phyloP scores from a whole-genome alignment of 176 grass and related monocot species.

The Echinochloa phyllopogon region DNA sequence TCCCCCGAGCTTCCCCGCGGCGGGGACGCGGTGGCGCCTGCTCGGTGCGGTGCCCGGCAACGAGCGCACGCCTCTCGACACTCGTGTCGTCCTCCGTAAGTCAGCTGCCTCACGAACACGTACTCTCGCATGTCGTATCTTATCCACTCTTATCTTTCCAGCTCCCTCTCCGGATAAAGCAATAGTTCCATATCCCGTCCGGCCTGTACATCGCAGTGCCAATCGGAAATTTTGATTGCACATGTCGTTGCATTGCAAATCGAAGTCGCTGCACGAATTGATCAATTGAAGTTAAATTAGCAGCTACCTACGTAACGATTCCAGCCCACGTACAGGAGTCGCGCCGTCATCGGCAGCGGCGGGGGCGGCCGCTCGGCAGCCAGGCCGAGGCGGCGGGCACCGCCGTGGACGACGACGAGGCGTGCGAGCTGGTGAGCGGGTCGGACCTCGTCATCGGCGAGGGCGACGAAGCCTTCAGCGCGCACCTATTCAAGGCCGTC shows the following conservation, averaged over 20 bases:
- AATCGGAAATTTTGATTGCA: neutral
- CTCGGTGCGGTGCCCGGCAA: neutral
- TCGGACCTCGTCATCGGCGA: slow-evolving; percentile 78
- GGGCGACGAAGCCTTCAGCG: slow-evolving; percentile 59
- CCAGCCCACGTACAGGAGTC: slow-evolving; percentile 62
- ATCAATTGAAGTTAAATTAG: too few species aligned
- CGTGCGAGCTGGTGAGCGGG: slow-evolving; percentile 89
- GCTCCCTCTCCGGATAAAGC: too few species aligned
- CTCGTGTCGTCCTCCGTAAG: slow-evolving; percentile 35
- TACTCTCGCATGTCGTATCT: neutral
- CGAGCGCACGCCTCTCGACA: neutral
- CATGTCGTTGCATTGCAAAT: neutral
- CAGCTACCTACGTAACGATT: slow-evolving; percentile 46
- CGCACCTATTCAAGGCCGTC: slow-evolving; percentile 79
- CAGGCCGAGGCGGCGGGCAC: slow-evolving; percentile 49
- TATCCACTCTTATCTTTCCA: slow-evolving; percentile 21
- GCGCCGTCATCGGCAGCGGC: neutral
- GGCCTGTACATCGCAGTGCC: too few species aligned
- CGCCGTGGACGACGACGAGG: slow-evolving; percentile 68
- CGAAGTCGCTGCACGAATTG: neutral
- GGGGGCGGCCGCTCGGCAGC: slow-evolving; percentile 19
- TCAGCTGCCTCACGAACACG: neutral
- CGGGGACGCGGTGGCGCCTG: neutral
- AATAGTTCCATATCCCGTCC: too few species aligned
- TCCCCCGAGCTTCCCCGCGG: neutral